Conservation (phyloP, 2,329 filamentous ascomycete genomes). For the Epichloe gansuensis region DNA sequence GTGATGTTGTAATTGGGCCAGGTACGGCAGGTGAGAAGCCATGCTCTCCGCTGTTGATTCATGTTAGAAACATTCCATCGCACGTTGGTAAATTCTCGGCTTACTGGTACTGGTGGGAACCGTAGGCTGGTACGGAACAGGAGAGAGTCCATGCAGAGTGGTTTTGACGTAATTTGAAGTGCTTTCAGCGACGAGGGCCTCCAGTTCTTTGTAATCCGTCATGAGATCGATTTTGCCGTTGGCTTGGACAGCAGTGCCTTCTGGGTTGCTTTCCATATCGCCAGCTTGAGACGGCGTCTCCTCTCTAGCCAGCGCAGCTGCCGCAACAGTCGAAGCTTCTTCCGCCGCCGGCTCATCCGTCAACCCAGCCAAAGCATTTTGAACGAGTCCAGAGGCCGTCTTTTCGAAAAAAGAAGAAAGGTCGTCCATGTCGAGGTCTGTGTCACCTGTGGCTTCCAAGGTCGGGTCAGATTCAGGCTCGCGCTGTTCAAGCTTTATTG, state of each 20-base stretch:
- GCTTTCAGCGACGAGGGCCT: slow-evolving; percentile 30
- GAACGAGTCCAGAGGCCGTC: slow-evolving; percentile 27
- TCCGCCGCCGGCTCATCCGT: slow-evolving; percentile 15
- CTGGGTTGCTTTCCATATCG: slow-evolving; percentile 15
- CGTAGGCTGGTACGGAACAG: slow-evolving; percentile 29
- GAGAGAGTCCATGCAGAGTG: slow-evolving; percentile 29
- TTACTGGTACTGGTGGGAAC: slow-evolving; percentile 27
- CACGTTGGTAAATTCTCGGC: slow-evolving; percentile 3
- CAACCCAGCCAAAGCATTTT: slow-evolving; percentile 26
- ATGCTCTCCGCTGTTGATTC: slow-evolving; percentile 17
- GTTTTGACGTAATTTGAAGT: slow-evolving; percentile 32
- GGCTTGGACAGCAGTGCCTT: slow-evolving; percentile 13
- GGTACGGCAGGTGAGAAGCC: slow-evolving; percentile 22
- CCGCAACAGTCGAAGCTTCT: slow-evolving; percentile 4
- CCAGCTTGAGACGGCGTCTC: slow-evolving; percentile 12
- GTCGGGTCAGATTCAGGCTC: slow-evolving; percentile 15
- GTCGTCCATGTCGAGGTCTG: slow-evolving; percentile 26
- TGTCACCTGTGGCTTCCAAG: slow-evolving; percentile 15
- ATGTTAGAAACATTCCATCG: slow-evolving; percentile 1
- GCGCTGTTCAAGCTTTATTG: slow-evolving; percentile 19
- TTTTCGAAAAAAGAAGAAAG: slow-evolving; percentile 30
- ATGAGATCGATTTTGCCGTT: slow-evolving; percentile 20
- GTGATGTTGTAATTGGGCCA: slow-evolving; percentile 26
- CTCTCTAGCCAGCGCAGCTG: slow-evolving; percentile 10
- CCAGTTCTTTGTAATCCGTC: slow-evolving; percentile 30